Evolutionary conservation across 257 asterid genomes (phyloP).

Genomic region (Coffea eugenioides): DNA sequence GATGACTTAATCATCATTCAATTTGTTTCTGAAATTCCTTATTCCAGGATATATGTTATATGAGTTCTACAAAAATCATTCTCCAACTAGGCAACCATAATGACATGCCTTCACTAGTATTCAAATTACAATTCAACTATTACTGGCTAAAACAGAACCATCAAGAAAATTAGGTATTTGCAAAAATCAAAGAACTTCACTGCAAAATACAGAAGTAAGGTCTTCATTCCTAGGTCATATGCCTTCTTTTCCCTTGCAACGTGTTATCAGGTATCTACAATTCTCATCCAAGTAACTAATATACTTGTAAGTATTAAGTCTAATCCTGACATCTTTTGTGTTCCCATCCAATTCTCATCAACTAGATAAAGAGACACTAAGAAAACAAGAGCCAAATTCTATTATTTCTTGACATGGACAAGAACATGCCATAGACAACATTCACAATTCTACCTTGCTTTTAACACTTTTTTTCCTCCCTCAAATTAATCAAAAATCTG

Average conservation of each 20-base stretch:
- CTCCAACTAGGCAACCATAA: background rate
- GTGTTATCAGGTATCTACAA: background rate
- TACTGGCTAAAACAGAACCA: background rate
- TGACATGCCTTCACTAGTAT: background rate
- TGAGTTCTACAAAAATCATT: background rate
- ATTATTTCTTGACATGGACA: background rate
- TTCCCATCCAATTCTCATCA: slow-evolving; percentile 1
- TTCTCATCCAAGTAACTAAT: background rate
- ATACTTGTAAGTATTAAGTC: background rate
- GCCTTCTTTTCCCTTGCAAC: background rate
- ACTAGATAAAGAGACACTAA: background rate
- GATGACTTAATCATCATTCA: background rate
- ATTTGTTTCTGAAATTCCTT: background rate
- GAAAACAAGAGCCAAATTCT: background rate
- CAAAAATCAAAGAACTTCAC: background rate
- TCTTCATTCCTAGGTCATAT: background rate
- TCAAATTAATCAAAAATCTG: background rate
- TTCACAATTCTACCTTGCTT: background rate
- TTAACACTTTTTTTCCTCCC: background rate
- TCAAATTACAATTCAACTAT: background rate
- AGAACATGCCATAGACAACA: background rate
- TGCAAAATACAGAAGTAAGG: background rate
- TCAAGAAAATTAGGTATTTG: background rate
- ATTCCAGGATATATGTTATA: background rate
- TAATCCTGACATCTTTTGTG: background rate